Evolutionary conservation across 345 rosid species (phyloP), one percentile per base, ranked within the genome.

Genomic region (Hibiscus trionum): DNA sequence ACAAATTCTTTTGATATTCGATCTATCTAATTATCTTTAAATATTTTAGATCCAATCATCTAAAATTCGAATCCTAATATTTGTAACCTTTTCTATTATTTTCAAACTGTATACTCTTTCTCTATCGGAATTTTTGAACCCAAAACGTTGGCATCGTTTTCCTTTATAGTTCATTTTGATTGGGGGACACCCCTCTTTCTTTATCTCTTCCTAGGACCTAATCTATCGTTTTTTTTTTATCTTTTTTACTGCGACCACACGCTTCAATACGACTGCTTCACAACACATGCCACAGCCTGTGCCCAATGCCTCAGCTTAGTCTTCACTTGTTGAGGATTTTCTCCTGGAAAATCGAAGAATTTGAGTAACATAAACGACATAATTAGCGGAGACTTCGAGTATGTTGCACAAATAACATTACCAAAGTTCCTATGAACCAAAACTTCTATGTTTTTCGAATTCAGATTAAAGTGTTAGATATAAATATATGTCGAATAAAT

Each of bases 261-360:
- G 49, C 63, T 59, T 82, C 56, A 79, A 55, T 26, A 72, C 21
- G 86, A 79, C 73, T 85, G 86, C 87, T 82, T 86, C 21, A 93
- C 83, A 35, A 97, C 89, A 70, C 98, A 93, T 17, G 98, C 98
- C 60, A 93, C 97, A 4, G 98, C 98, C 77, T 93, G 98, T 27
- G 98, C 98, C 98, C 98, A 93, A 71, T 88, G 95, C 87, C 95
- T 88, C 67, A 93, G 73, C 77, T 84, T 91, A 21, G 86, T 85
- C 85, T 93, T 91, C 74, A 93, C 88, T 68, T 83, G 88, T 66
- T 84, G 82, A 65, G 85, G 83, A 80, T 82, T 50, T 31, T 82
- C 83, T 0, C 76, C 76, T 73, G 62, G 0, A 56, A 70, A 56
- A 12, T 11, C 4, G 16, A 15, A 47, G 7, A 37, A 37, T 37